Evolutionary conservation across 768 basidiomycete genomes (phyloP), one percentile per base, ranked within the genome.

Genomic region (Mycena pura): DNA sequence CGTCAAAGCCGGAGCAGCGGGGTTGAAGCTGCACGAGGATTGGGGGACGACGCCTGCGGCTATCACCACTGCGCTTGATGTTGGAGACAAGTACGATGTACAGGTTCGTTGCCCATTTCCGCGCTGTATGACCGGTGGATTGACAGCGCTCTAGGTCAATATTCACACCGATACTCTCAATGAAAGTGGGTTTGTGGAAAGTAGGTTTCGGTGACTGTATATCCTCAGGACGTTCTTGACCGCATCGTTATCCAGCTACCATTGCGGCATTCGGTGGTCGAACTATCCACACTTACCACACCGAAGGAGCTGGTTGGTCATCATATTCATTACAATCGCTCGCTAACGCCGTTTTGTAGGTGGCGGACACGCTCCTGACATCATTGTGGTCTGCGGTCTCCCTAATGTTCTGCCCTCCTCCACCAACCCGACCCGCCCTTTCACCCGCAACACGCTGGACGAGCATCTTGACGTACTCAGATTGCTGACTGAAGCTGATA

Each of bases 151-250:
- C 11, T 29, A 90, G 86, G 86, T 93, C 53, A 95, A 96, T 73
- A 97, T 99, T 36, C 97, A 99, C 71, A 96, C 95, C 0, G 97
- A 99, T 72, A 99, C 96, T 0, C 75, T 99, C 60, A 99, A 99
- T 72, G 97, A 99, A 78, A 94, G 93, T 63, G 96, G 96, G 2
- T 99, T 96, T 71, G 94, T 98, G 6, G 94, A 99, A 74, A 90
- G 94, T 93, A 69, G 40, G 86, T 74, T 17, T 14, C 27, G 47
- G 38, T 11, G 15, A n/a, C 17, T 31, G 41, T 28, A n/a, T 24
- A 32, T 60, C 41, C 36, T 50, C 11, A 14, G 17, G n/a, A 38
- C 34, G 27, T 40, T 62, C 43, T 57, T n/a, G n/a, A n/a, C n/a
- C n/a, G n/a, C 27, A 47, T n/a, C 28, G 22, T 46, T 47, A n/a